Conservation (phyloP, 2,329 filamentous ascomycete genomes). For the Penicillium aurantiogriseum region DNA sequence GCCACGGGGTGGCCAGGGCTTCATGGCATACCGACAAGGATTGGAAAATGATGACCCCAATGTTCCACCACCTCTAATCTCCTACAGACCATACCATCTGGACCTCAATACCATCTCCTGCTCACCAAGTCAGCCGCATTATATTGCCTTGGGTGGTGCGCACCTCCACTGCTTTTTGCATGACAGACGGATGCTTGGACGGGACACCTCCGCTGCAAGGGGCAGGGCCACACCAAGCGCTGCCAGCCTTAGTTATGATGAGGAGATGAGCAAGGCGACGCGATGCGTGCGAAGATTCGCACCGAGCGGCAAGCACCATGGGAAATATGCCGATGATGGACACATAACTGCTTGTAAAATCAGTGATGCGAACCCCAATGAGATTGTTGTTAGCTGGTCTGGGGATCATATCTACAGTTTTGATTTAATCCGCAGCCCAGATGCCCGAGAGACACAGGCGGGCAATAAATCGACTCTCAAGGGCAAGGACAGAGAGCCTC, state of each 20-base stretch:
- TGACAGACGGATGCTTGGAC: slow-evolving; percentile 65
- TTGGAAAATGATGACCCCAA: slow-evolving; percentile 49
- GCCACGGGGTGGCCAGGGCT: slow-evolving; percentile 46
- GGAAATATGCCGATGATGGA: slow-evolving; percentile 51
- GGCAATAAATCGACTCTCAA: slow-evolving; percentile 26
- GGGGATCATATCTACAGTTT: slow-evolving; percentile 67
- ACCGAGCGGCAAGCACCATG: slow-evolving; percentile 56
- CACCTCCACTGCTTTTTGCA: slow-evolving; percentile 69
- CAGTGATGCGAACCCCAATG: slow-evolving; percentile 65
- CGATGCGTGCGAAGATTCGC: slow-evolving; percentile 66
- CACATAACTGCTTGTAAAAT: slow-evolving; percentile 72
- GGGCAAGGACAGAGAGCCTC: slow-evolving; percentile 4
- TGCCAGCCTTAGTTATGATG: slow-evolving; percentile 50
- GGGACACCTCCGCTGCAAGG: slow-evolving; percentile 55
- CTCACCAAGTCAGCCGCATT: slow-evolving; percentile 65
- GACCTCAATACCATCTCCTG: slow-evolving; percentile 69
- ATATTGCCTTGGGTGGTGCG: slow-evolving; percentile 67
- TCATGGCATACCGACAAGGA: slow-evolving; percentile 43
- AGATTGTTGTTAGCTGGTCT: slow-evolving; percentile 68
- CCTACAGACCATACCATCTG: slow-evolving; percentile 61
- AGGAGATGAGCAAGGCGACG: slow-evolving; percentile 59
- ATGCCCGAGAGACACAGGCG: slow-evolving; percentile 48
- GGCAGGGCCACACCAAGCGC: slow-evolving; percentile 46
- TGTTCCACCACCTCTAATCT: slow-evolving; percentile 63
- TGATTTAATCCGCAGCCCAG: slow-evolving; percentile 59